Evolutionary conservation across 805 yeast species (phyloP).

Genomic region (Candida tallmaniae): DNA sequence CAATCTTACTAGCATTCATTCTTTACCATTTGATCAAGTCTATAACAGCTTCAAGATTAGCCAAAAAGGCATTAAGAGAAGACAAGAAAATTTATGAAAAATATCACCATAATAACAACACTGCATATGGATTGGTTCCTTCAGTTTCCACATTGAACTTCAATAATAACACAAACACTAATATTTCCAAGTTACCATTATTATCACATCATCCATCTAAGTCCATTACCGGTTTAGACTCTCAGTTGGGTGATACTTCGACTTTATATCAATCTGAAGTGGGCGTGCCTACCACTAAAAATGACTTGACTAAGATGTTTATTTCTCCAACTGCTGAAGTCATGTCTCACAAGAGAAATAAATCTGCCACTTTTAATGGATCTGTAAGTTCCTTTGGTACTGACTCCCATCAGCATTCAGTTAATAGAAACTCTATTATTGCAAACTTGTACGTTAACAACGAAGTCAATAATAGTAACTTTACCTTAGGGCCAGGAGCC

Average conservation of each 20-base stretch:
- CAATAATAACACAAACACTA: constrained; percentile 10
- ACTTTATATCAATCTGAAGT: constrained; percentile 29
- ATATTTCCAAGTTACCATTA: constrained; percentile 33
- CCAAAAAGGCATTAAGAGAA: constrained; percentile 39
- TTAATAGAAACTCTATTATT: constrained; percentile 25
- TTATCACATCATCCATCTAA: constrained; percentile 20
- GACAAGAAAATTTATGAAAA: constrained; percentile 29
- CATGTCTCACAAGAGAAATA: constrained; percentile 42
- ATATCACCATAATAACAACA: constrained; percentile 11
- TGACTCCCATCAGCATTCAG: constrained; percentile 14
- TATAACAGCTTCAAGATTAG: constrained; percentile 45
- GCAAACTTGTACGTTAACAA: constrained; percentile 39
- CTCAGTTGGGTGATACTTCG: constrained; percentile 27
- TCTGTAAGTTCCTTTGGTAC: constrained; percentile 16
- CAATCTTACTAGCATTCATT: constrained; percentile 47
- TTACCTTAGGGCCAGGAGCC: constrained; percentile 12
- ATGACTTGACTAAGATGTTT: constrained; percentile 50
- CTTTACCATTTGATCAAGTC: constrained; percentile 50
- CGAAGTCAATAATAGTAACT: constrained; percentile 32
- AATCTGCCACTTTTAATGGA: constrained; percentile 20
- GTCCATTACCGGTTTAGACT: constrained; percentile 13
- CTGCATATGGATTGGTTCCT: constrained; percentile 20
- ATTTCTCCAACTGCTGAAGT: constrained; percentile 80
- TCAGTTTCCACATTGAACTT: constrained; percentile 13
- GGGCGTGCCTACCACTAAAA: constrained; percentile 28